These are phyloP conservation scores for Ophiostoma angusticollis DNA, from an alignment of 2,329 filamentous ascomycete genomes.

Conservation along the genomic window DNA sequence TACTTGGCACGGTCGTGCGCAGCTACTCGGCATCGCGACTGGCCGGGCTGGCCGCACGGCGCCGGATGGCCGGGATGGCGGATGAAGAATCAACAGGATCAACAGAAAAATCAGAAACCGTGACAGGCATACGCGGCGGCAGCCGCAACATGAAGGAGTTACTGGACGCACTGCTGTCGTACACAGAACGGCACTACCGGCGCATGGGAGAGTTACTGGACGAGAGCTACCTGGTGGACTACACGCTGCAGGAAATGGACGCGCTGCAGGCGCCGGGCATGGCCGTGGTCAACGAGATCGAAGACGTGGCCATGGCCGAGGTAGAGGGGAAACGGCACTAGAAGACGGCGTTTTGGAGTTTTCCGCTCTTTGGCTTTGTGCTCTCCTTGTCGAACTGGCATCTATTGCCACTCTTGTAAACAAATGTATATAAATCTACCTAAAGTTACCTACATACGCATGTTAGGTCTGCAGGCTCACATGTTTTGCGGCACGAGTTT, in stretches of 20 bases:
- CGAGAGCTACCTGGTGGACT: conserved; percentile 89
- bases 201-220: conserved; percentile 81
- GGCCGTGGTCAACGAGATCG: neutral
- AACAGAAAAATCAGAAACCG: conserved; percentile 36
- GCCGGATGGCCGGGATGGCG: conserved; percentile 21
- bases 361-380: neutral
- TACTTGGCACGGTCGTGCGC: conserved; percentile 66
- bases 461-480: too few relatives aligned
- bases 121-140: neutral
- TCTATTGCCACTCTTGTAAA: too few relatives aligned
- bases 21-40: conserved; percentile 71
- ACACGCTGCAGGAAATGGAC: conserved; percentile 89
- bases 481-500: too few relatives aligned
- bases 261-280: conserved; percentile 35
- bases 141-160: conserved; percentile 60
- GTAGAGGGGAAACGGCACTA: neutral
- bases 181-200: conserved; percentile 87
- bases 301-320: conserved; percentile 13
- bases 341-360: neutral
- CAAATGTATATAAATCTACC: too few relatives aligned
- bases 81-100: conserved; percentile 27
- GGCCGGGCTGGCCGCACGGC: conserved; percentile 47
- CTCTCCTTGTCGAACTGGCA: neutral
- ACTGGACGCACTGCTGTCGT: conserved; percentile 72
- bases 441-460: too few relatives aligned